phyloP scores from a whole-genome alignment of 257 asterid species.

The Nicotiana sylvestris region DNA sequence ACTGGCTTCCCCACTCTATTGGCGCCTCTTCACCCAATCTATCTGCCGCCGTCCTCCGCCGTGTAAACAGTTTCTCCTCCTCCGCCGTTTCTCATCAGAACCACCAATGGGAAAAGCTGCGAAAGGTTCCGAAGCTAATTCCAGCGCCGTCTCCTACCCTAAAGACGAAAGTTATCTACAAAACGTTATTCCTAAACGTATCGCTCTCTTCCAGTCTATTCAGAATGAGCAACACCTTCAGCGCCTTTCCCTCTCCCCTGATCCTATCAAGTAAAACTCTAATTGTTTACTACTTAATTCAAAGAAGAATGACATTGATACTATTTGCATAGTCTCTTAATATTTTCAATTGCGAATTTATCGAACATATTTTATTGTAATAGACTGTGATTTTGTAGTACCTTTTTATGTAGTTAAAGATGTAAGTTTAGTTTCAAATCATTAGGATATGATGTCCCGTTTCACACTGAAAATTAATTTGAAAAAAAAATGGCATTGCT shows the following conservation, averaged over 20 bases:
- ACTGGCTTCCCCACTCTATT: conserved; percentile 11
- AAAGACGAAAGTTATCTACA: conserved; percentile 69
- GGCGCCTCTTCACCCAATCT: conserved; percentile 26
- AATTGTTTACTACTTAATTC: background rate
- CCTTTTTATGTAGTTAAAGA: too few relatives aligned
- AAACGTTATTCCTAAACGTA: conserved; percentile 59
- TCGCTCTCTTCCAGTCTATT: conserved; percentile 49
- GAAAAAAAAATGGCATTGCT: too few relatives aligned
- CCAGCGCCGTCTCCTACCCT: conserved; percentile 24
- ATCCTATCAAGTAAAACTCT: conserved; percentile 47
- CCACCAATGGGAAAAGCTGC: conserved; percentile 47
- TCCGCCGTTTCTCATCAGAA: conserved; percentile 22
- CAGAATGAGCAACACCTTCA: conserved; percentile 40
- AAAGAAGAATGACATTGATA: background rate
- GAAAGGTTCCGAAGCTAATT: conserved; percentile 26
- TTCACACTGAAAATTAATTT: too few relatives aligned
- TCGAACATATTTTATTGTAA: background rate
- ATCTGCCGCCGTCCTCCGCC: conserved; percentile 29
- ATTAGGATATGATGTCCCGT: too few relatives aligned
- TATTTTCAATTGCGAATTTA: background rate
- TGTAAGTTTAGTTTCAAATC: too few relatives aligned
- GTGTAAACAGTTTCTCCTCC: conserved; percentile 6
- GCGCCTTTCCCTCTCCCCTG: conserved; percentile 59
- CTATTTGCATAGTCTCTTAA: background rate
- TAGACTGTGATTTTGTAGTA: background rate